These are phyloP conservation scores for Pseudotsuga menziesii DNA, from an alignment of 75 land plant genomes.

Conservation along the genomic window DNA sequence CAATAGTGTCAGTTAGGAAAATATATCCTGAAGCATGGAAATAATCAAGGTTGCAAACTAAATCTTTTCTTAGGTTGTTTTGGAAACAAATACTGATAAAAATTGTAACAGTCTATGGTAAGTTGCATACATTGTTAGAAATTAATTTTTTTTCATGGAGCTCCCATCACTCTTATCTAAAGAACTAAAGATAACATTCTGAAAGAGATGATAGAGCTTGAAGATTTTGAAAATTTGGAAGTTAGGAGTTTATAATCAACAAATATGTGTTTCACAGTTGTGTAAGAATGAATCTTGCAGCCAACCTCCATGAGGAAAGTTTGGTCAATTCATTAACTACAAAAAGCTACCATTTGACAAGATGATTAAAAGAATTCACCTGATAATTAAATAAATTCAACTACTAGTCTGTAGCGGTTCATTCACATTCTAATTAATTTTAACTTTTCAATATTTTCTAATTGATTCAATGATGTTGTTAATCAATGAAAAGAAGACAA, in stretches of 20 bases:
- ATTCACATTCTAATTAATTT: too few species aligned
- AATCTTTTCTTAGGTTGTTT: background rate
- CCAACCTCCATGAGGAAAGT: background rate
- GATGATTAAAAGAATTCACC: background rate
- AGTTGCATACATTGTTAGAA: background rate
- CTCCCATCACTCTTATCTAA: background rate
- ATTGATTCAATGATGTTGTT: too few species aligned
- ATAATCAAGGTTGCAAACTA: too few species aligned
- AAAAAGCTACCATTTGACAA: background rate
- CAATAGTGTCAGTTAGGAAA: too few species aligned
- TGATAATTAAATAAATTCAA: background rate
- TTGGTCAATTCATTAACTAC: background rate
- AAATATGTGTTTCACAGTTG: background rate
- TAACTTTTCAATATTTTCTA: too few species aligned
- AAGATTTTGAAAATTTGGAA: background rate
- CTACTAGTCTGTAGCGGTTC: too few species aligned
- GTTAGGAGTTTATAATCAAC: background rate
- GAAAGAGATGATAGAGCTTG: background rate
- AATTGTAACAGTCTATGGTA: background rate
- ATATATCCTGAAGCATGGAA: too few species aligned
- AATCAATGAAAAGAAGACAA: too few species aligned
- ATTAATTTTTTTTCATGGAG: background rate
- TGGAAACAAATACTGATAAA: background rate
- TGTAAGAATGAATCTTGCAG: background rate
- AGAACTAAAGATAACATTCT: background rate